Evolutionary conservation across 345 rosid genomes (phyloP), one percentile per base, ranked within the genome.

Genomic region (Salix suchowensis): DNA sequence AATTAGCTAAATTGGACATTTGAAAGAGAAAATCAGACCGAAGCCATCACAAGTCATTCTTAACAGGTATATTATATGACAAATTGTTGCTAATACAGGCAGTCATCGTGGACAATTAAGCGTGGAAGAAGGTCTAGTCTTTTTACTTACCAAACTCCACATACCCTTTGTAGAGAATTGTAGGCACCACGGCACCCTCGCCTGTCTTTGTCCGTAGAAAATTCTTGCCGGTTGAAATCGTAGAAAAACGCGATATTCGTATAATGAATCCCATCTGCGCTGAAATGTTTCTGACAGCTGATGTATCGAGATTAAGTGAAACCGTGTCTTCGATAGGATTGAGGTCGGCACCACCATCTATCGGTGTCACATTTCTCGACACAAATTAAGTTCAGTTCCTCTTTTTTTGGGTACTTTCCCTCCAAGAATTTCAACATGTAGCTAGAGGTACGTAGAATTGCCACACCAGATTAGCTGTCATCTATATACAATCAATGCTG

Each of bases 311-410:
- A 72, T 6, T 66, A 23, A 65, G 19, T 46, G 36, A 68, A 67
- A 9, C 55, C 58, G 72, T 67, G 71, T 66, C 55, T 67, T 74
- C 68, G 44, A 48, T 67, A 6, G 54, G 75, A 52, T 72, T 30
- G 44, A 44, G 72, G 78, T 54, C 67, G 78, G 73, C 72, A 52
- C 76, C 72, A 52, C 76, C 42, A 61, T 78, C 77, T 21, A 50
- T 71, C 18, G 70, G 74, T 78, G 68, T 67, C 50, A 70, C 44
- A 34, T 46, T 65, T 28, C 66, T 65, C 34, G 42, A 70, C 5
- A 15, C 50, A 60, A 52, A 30, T 30, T 2, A 0, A 54, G 24
- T 39, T 37, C 18, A 14, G 36, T 54, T 13, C 19, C 28, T 32
- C 60, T 24, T 39, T 76, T 54, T 32, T 2, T 0, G 23, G 23